Evolutionary conservation across 1,139 yeast species (phyloP).

Genomic region (Yamadazyma diddensiae): DNA sequence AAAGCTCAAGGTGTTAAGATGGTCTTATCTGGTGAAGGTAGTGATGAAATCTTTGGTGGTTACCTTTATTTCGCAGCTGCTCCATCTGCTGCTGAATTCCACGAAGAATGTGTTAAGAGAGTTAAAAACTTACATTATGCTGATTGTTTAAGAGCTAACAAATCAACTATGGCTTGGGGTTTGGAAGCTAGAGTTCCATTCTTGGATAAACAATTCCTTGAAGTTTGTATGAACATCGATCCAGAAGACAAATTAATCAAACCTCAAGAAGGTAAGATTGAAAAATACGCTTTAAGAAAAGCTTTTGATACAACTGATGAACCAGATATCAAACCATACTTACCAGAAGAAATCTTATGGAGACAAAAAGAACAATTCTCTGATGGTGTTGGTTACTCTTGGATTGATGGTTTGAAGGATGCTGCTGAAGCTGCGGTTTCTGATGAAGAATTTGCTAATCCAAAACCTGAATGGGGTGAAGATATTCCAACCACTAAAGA

Average conservation of each 20-base stretch:
- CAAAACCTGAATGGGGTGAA: slow-evolving; percentile 93
- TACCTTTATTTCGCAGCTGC: slow-evolving; percentile 96
- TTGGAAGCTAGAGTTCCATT: slow-evolving; percentile 99
- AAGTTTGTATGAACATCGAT: slow-evolving; percentile 89
- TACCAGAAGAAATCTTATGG: slow-evolving; percentile 96
- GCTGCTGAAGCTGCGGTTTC: slow-evolving; percentile 82
- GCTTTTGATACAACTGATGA: slow-evolving; percentile 88
- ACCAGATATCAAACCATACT: slow-evolving; percentile 71
- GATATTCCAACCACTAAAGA: slow-evolving; percentile 97
- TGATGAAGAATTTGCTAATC: slow-evolving; percentile 85
- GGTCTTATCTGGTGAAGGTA: slow-evolving; percentile 99
- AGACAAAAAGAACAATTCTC: slow-evolving; percentile 99
- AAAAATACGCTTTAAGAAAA: slow-evolving; percentile 92
- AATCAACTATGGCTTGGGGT: slow-evolving; percentile 99
- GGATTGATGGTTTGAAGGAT: slow-evolving; percentile 98
- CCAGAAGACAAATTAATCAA: slow-evolving; percentile 89
- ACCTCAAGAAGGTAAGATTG: slow-evolving; percentile 68
- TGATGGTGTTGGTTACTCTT: slow-evolving; percentile 98
- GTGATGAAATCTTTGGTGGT: slow-evolving; percentile 98
- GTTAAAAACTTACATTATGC: slow-evolving; percentile 96
- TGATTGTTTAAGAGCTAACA: slow-evolving; percentile 98
- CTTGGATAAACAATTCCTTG: slow-evolving; percentile 90
- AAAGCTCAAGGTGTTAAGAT: slow-evolving; percentile 99
- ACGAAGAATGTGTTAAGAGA: slow-evolving; percentile 89
- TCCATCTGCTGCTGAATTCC: slow-evolving; percentile 89